Percentiles rank a stretch among this genome's conserved stretches.
Conservation (phyloP, 371 early-diverging fungal genomes). For the Syncephalis plumigaleata region DNA sequence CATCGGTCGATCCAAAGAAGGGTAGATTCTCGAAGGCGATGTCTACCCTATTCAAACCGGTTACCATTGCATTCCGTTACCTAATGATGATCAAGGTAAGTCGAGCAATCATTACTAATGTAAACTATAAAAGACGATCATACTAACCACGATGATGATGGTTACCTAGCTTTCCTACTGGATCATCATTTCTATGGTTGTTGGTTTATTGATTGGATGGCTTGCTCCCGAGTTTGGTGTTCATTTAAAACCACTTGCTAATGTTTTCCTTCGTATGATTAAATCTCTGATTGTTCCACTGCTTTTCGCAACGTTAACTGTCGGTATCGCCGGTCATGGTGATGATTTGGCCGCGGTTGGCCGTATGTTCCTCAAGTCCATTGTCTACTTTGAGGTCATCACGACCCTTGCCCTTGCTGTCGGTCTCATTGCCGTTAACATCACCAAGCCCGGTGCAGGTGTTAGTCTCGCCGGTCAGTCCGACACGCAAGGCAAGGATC, state of each 20-base stretch:
- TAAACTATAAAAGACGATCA: no score
- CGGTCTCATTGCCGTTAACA: conserved; percentile 47
- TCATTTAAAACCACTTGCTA: conserved; percentile 27
- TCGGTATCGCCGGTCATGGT: conserved; percentile 63
- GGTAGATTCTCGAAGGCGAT: no score
- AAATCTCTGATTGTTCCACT: conserved; percentile 47
- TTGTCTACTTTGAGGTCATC: conserved; percentile 46
- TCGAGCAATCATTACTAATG: no score
- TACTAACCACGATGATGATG: no score
- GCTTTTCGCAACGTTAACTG: conserved; percentile 48
- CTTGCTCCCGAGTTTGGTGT: conserved; percentile 25
- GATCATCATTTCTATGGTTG: conserved; percentile 32
- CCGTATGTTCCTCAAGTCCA: conserved; percentile 41
- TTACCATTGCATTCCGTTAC: no score
- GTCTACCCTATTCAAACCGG: no score
- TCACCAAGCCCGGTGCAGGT: conserved; percentile 42
- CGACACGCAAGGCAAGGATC: conserved; percentile 6
- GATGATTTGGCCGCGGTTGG: conserved; percentile 44
- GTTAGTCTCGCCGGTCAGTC: conserved; percentile 13
- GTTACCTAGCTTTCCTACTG: conserved; percentile 8
- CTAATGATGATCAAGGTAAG: no score
- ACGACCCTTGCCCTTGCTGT: conserved; percentile 49
- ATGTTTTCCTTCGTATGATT: conserved; percentile 48
- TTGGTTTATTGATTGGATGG: conserved; percentile 44
- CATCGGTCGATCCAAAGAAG: no score